Evolutionary conservation across 768 basidiomycete genomes (phyloP).

Genomic region (Rhizopogon vesiculosus): DNA sequence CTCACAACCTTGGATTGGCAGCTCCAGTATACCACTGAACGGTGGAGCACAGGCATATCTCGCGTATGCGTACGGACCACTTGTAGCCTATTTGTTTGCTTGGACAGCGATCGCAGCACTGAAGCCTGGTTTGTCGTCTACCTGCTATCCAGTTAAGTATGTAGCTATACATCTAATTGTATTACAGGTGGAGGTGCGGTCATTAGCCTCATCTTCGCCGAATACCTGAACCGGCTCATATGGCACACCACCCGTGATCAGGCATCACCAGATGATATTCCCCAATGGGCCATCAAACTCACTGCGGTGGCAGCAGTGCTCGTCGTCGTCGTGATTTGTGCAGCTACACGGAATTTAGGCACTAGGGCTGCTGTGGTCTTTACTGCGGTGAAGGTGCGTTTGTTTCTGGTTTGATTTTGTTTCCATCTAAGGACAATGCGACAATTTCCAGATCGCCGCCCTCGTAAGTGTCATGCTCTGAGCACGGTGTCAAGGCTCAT

Average conservation of each 20-base stretch:
- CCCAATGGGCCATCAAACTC: constrained; percentile 89
- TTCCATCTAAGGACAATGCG: neutral
- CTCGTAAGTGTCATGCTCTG: constrained; percentile 42
- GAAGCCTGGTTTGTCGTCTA: constrained; percentile 58
- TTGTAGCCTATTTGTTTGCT: constrained; percentile 86
- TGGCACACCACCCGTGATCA: constrained; percentile 71
- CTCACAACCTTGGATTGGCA: constrained; percentile 1
- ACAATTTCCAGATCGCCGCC: constrained; percentile 47
- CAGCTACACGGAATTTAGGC: constrained; percentile 72
- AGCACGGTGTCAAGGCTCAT: neutral
- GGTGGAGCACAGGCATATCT: constrained; percentile 76
- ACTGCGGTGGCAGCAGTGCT: constrained; percentile 73
- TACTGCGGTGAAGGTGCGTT: constrained; percentile 74
- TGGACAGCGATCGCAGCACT: constrained; percentile 92
- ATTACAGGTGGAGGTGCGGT: constrained; percentile 69
- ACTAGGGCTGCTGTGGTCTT: constrained; percentile 83
- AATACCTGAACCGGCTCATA: constrained; percentile 89
- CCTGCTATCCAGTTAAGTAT: neutral
- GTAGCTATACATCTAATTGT: neutral
- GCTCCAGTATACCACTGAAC: constrained; percentile 33
- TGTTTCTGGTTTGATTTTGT: neutral
- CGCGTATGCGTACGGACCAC: constrained; percentile 82
- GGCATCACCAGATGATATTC: constrained; percentile 72
- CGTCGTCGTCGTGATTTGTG: constrained; percentile 71
- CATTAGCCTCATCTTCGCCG: constrained; percentile 83